Evolutionary conservation across 2,329 filamentous ascomycete species (phyloP).

Genomic region (Fusarium poae): DNA sequence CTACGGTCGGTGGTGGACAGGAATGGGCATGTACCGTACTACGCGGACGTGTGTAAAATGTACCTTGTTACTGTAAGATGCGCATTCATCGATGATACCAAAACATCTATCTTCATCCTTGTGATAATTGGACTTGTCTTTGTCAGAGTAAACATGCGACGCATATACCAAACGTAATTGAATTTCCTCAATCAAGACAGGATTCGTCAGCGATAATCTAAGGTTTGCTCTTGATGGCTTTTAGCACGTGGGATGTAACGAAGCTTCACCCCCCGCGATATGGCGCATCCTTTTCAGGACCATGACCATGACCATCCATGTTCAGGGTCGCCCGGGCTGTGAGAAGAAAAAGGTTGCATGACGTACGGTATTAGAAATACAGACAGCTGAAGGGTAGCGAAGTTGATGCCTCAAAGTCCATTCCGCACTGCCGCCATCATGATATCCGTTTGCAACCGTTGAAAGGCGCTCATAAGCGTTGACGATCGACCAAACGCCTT

Average conservation of each 20-base stretch:
- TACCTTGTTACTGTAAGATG: slow-evolving; percentile 27
- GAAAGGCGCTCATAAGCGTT: slow-evolving; percentile 23
- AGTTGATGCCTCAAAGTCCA: slow-evolving; percentile 2
- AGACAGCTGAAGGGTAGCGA: neutral
- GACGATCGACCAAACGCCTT: slow-evolving; percentile 17
- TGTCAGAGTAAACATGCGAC: neutral
- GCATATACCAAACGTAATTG: slow-evolving; percentile 34
- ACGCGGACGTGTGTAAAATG: slow-evolving; percentile 10
- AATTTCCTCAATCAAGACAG: slow-evolving; percentile 21
- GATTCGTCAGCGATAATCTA: slow-evolving; percentile 16
- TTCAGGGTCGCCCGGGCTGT: slow-evolving; percentile 34
- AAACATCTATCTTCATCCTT: neutral
- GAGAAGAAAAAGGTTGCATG: slow-evolving; percentile 33
- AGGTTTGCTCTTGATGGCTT: slow-evolving; percentile 9
- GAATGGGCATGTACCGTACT: slow-evolving; percentile 13
- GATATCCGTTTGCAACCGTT: slow-evolving; percentile 45
- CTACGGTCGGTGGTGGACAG: slow-evolving; percentile 26
- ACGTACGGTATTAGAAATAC: slow-evolving; percentile 23
- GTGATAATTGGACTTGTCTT: neutral
- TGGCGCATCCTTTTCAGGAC: slow-evolving; percentile 23
- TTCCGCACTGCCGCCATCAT: slow-evolving; percentile 26
- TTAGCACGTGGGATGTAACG: slow-evolving; percentile 30
- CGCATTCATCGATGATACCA: slow-evolving; percentile 23
- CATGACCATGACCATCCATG: neutral
- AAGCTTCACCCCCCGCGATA: slow-evolving; percentile 35